Evolutionary conservation across 2,329 filamentous ascomycete species (phyloP), one percentile per base, ranked within the genome.

Genomic region (Sarocladium brachiariae): DNA sequence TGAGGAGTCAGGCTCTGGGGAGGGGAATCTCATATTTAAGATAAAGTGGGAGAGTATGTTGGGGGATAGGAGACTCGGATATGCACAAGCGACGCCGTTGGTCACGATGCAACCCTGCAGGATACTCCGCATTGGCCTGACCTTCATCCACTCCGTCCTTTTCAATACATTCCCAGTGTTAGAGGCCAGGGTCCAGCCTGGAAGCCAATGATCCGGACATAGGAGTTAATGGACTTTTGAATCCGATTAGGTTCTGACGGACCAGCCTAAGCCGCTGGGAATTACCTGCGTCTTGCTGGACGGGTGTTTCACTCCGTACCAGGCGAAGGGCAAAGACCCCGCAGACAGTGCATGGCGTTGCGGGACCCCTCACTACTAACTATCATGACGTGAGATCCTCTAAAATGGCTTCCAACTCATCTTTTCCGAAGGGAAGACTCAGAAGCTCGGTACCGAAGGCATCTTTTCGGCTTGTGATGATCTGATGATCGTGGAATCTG

Each of bases 401-500:
- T 55, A 97, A 66, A 43, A 96, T 87, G 1, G 79, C 84, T 66
- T 96, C 92, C 62, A 97, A 74, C 68, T 99, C 93, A 56, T 95
- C 90, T 58, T 84, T 86, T 38, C 84, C 77, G 62, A 97, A 89
- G 0, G 93, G 93, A 13, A 96, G 81, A 57, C 87, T 86, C 43
- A 99, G 68, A 49, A 93, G 72, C 64, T 97, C 93, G 2, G 86
- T 91, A 2, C 93, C 93, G 51, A 91, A 73, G 0, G 80, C 78
- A 65, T 99, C 92, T 63, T 92, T 92, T 55, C 84, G 81, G 54
- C 87, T 95, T 51, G 89, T 89, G 55, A 99, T 87, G 83, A 99
- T 97, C 63, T 96, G 89, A 71, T 99, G 93, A 61, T 99, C 93
- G 64, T 96, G 89, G 66, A 99, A 93, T 67, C 83, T 87, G 57